Conservation (phyloP, 1,284 basidiomycete genomes). For the Tetrapyrgos nigripes region DNA sequence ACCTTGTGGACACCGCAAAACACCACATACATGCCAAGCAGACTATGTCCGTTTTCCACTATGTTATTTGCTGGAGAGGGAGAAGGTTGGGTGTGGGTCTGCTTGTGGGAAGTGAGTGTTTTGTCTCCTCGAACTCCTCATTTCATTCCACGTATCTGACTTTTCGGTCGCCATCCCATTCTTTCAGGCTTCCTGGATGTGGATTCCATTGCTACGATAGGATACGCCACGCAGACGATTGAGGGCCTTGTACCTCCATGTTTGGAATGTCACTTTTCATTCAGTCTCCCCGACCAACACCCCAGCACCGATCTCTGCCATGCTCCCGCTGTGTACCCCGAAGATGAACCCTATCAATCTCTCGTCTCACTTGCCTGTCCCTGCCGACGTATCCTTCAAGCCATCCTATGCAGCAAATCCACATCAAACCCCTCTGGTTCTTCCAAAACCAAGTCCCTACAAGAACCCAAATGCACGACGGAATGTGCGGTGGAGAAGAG, state of each 20-base stretch:
- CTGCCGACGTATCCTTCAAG: conserved; percentile 81
- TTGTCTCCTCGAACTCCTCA: background rate
- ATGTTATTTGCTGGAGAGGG: conserved; percentile 73
- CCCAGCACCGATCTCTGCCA: conserved; percentile 83
- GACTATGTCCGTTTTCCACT: conserved; percentile 74
- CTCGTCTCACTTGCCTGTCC: conserved; percentile 74
- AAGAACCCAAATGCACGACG: conserved; percentile 72
- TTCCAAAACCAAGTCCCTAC: conserved; percentile 41
- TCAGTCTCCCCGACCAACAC: conserved; percentile 65
- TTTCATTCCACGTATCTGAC: background rate
- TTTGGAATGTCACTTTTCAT: conserved; percentile 74
- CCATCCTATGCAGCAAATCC: conserved; percentile 71
- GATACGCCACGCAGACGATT: conserved; percentile 80
- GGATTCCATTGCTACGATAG: conserved; percentile 88
- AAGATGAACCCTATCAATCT: conserved; percentile 77
- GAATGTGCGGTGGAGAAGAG: conserved; percentile 86
- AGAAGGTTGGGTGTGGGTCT: conserved; percentile 84
- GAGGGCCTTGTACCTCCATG: conserved; percentile 74
- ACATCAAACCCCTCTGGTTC: conserved; percentile 50
- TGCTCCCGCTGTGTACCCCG: conserved; percentile 83
- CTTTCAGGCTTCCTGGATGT: conserved; percentile 68
- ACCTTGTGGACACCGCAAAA: conserved; percentile 81
- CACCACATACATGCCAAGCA: conserved; percentile 84
- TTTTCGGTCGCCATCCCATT: too few relatives aligned
- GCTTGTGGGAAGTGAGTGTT: conserved; percentile 73